These are phyloP conservation scores for Immersiella caudata DNA, from an alignment of 495 filamentous ascomycete species.

Conservation along the genomic window DNA sequence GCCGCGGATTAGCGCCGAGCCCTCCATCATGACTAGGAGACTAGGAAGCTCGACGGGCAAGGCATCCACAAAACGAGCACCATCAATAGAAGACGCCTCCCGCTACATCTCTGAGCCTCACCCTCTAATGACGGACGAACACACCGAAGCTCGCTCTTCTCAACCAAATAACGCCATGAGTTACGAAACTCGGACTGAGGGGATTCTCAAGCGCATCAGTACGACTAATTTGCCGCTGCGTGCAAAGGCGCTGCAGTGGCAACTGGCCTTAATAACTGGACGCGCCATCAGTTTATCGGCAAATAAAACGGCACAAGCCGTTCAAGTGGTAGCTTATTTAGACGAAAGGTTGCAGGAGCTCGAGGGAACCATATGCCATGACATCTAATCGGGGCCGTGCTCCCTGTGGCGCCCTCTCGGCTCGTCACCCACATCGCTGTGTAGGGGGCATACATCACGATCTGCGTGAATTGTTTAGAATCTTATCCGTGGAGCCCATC, in stretches of 20 bases:
- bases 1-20: neutral
- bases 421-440: too few species aligned
- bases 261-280: neutral
- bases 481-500: too few species aligned
- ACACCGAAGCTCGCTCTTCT: neutral
- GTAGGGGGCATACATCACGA: too few species aligned
- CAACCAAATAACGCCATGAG: neutral
- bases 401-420: too few species aligned
- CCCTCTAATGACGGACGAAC: neutral
- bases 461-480: too few species aligned
- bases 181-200: too few species aligned
- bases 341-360: neutral
- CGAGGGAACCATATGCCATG: too few species aligned
- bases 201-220: neutral
- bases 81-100: neutral
- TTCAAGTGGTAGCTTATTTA: neutral
- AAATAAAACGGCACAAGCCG: neutral
- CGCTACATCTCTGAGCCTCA: neutral
- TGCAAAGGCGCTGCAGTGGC: neutral
- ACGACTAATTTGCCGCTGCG: neutral
- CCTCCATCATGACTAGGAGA: neutral
- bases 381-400: too few species aligned
- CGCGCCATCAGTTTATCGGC: neutral
- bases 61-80: neutral
- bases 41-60: neutral